Conservation (phyloP, 2,329 filamentous ascomycete species). For the Colletotrichum orbiculare region DNA sequence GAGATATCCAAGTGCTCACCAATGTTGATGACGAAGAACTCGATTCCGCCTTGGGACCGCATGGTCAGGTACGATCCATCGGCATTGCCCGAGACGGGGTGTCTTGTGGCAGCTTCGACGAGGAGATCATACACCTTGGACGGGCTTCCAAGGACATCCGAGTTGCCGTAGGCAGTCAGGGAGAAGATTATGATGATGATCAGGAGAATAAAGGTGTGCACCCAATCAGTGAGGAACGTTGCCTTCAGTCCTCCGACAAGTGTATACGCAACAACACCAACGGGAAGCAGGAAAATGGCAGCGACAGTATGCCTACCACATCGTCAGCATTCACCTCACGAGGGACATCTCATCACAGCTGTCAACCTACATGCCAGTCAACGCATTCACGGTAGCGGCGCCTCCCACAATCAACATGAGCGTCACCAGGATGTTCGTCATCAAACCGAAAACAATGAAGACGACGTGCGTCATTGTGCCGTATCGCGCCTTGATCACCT, state of each 20-base stretch:
- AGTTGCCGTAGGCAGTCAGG: conserved; percentile 71
- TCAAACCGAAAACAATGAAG: conserved; percentile 79
- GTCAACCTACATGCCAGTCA: conserved; percentile 48
- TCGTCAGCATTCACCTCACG: background rate
- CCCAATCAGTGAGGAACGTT: conserved; percentile 80
- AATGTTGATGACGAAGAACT: conserved; percentile 85
- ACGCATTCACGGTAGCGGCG: conserved; percentile 70
- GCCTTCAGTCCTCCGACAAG: conserved; percentile 77
- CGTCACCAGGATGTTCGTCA: conserved; percentile 79
- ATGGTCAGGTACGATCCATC: conserved; percentile 84
- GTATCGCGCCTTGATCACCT: conserved; percentile 80
- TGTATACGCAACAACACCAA: conserved; percentile 82
- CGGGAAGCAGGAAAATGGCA: conserved; percentile 84
- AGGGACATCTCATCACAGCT: accelerated
- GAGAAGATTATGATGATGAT: conserved; percentile 84
- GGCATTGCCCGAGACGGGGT: conserved; percentile 80
- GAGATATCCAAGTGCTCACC: conserved; percentile 41
- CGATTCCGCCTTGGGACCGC: conserved; percentile 73
- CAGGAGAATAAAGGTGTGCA: conserved; percentile 80
- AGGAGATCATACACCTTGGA: conserved; percentile 74
- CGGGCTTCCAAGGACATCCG: conserved; percentile 73
- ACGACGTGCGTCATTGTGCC: conserved; percentile 74
- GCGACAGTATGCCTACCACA: conserved; percentile 60
- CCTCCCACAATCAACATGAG: conserved; percentile 86
- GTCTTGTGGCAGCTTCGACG: conserved; percentile 68